A percentile compares a stretch with the other conserved stretches of the same genome.
Evolutionary conservation across 257 asterid genomes (phyloP).

Genomic region (Perilla frutescens): DNA sequence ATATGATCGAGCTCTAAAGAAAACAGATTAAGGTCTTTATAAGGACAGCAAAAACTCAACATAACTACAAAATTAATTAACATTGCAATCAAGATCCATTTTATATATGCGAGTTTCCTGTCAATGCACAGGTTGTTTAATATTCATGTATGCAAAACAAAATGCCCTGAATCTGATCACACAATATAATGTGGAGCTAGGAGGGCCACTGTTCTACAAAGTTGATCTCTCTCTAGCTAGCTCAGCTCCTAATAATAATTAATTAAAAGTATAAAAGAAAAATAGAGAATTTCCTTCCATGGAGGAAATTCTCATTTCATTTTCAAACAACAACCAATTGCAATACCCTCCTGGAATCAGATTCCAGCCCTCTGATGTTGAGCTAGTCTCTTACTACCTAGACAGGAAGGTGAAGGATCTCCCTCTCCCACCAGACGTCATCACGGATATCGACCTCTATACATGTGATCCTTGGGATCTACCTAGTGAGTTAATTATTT

Average conservation of each 20-base stretch:
- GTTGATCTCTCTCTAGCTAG: neutral
- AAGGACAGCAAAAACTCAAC: neutral
- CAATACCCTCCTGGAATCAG: slow-evolving; percentile 70
- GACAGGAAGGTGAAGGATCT: slow-evolving; percentile 54
- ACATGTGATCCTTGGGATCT: slow-evolving; percentile 72
- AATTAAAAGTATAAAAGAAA: too few species aligned
- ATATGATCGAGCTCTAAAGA: neutral
- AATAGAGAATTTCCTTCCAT: slow-evolving; percentile 19
- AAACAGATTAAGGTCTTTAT: neutral
- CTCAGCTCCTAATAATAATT: too few species aligned
- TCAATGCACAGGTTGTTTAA: neutral
- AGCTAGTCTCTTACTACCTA: slow-evolving; percentile 57
- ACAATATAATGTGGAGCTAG: slow-evolving; percentile 22
- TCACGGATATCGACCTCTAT: slow-evolving; percentile 63
- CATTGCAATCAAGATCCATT: slow-evolving; percentile 6
- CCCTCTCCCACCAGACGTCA: slow-evolving; percentile 53
- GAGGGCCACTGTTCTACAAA: slow-evolving; percentile 24
- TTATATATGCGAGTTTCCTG: neutral
- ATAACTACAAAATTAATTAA: neutral
- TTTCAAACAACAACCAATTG: neutral
- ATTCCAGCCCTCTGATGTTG: slow-evolving; percentile 73
- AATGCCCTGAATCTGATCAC: neutral
- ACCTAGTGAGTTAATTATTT: slow-evolving; percentile 48
- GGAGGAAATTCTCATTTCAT: slow-evolving; percentile 35
- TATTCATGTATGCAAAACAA: slow-evolving; percentile 27